These are phyloP conservation scores for Cephalotrichum gorgonifer DNA, from an alignment of 2,329 filamentous ascomycete species.

Conservation along the genomic window DNA sequence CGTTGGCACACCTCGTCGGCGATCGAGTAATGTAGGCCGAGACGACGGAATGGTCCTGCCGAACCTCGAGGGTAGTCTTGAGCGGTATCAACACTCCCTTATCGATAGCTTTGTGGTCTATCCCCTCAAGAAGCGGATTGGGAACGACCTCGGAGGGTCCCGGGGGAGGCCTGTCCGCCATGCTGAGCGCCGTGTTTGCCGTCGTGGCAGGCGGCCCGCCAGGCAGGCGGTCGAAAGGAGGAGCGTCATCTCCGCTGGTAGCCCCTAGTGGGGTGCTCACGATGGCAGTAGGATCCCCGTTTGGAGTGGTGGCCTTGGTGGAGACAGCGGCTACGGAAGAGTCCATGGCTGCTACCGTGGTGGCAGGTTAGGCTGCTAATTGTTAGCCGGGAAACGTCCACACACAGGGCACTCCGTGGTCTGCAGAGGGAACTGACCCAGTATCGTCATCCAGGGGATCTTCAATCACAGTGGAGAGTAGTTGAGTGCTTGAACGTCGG, in stretches of 20 bases:
- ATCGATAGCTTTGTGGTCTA: constrained; percentile 23
- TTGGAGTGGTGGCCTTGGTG: background rate
- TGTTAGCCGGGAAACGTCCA: background rate
- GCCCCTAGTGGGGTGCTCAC: background rate
- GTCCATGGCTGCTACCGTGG: background rate
- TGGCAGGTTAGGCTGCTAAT: background rate
- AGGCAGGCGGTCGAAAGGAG: background rate
- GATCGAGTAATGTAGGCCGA: constrained; percentile 62
- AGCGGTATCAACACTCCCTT: constrained; percentile 47
- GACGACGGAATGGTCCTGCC: constrained; percentile 46
- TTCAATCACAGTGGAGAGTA: background rate
- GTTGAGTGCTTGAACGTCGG: background rate
- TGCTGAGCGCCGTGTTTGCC: background rate
- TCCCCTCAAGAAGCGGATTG: constrained; percentile 26
- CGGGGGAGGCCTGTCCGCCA: constrained; percentile 5
- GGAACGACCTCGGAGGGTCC: constrained; percentile 12
- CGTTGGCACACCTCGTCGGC: constrained; percentile 61
- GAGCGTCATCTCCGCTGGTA: background rate
- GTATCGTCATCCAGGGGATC: background rate
- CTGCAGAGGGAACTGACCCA: background rate
- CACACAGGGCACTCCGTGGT: background rate
- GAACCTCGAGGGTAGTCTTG: constrained; percentile 54
- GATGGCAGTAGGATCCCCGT: background rate
- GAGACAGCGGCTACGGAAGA: background rate
- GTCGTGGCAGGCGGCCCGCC: constrained; percentile 1